Evolutionary conservation across 768 basidiomycete species (phyloP).

Genomic region (Lactarius hengduanensis): DNA sequence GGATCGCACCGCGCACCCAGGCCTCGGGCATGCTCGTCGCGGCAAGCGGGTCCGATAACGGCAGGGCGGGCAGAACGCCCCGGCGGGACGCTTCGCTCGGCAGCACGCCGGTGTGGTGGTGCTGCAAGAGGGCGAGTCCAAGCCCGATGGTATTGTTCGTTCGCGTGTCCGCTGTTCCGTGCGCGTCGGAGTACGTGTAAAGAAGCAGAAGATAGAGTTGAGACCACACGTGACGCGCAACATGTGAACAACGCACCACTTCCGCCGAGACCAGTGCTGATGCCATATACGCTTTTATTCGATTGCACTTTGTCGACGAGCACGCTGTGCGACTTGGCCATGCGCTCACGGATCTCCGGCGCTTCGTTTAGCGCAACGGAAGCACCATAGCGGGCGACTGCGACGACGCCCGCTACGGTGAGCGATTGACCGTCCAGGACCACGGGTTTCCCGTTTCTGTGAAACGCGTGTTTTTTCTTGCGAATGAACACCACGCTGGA

Average conservation of each 20-base stretch:
- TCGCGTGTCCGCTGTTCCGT: slow-evolving; percentile 70
- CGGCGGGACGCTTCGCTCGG: slow-evolving; percentile 41
- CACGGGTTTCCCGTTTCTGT: slow-evolving; percentile 61
- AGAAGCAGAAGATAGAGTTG: too few species aligned
- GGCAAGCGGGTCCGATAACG: slow-evolving; percentile 66
- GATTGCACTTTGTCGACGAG: slow-evolving; percentile 64
- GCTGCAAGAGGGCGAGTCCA: slow-evolving; percentile 76
- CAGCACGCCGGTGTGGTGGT: slow-evolving; percentile 74
- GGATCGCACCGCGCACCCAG: slow-evolving; percentile 88
- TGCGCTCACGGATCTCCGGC: slow-evolving; percentile 46
- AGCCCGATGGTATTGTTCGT: slow-evolving; percentile 72
- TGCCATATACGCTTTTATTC: slow-evolving; percentile 77
- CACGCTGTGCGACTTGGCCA: slow-evolving; percentile 60
- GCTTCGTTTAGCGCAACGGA: slow-evolving; percentile 51
- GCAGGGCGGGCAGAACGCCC: slow-evolving; percentile 52
- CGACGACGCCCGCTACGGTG: slow-evolving; percentile 75
- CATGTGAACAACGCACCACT: slow-evolving; percentile 45
- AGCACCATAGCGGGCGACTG: slow-evolving; percentile 63
- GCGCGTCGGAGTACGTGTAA: neutral
- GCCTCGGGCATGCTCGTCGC: slow-evolving; percentile 77
- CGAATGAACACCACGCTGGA: neutral
- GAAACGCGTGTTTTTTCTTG: neutral
- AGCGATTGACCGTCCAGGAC: slow-evolving; percentile 69
- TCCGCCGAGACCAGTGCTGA: slow-evolving; percentile 85
- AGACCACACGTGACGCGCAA: too few species aligned